Conservation (phyloP, 106 monocot species). For the Allium fistulosum region DNA sequence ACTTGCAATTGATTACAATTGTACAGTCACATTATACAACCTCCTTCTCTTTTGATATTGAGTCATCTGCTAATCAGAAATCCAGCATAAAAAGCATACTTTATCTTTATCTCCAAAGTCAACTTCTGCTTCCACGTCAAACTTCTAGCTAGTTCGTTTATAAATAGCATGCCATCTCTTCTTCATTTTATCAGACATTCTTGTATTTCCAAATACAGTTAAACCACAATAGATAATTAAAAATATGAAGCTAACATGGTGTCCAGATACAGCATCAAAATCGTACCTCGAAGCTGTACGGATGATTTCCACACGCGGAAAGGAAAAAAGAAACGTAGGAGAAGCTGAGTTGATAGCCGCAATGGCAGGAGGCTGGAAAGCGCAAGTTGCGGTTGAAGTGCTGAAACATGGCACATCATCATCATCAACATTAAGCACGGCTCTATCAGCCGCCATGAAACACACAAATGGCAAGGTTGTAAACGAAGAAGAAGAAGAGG, state of each 20-base stretch:
- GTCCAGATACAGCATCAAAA: conserved; percentile 71
- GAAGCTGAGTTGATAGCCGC: conserved; percentile 86
- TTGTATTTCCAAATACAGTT: too few relatives aligned
- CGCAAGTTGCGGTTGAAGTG: conserved; percentile 57
- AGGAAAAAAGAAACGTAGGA: conserved; percentile 32
- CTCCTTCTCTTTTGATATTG: too few relatives aligned
- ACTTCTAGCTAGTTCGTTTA: not conserved
- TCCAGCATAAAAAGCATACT: too few relatives aligned
- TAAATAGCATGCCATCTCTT: too few relatives aligned
- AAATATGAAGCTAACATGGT: conserved; percentile 86
- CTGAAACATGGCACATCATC: conserved; percentile 5
- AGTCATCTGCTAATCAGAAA: too few relatives aligned
- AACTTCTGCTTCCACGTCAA: not conserved
- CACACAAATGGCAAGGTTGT: conserved; percentile 48
- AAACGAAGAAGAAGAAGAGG: conserved; percentile 4
- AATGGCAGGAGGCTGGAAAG: conserved; percentile 82
- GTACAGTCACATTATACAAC: too few relatives aligned
- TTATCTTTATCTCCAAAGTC: too few relatives aligned
- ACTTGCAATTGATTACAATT: too few relatives aligned
- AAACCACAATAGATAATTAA: too few relatives aligned
- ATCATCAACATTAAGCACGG: conserved; percentile 21
- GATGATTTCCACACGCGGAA: not conserved
- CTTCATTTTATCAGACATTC: too few relatives aligned
- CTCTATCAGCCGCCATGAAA: conserved; percentile 27
- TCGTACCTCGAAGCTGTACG: conserved; percentile 73